Base-by-base conservation (phyloP, 768 basidiomycete genomes). In the Tremella mesenterica region DNA sequence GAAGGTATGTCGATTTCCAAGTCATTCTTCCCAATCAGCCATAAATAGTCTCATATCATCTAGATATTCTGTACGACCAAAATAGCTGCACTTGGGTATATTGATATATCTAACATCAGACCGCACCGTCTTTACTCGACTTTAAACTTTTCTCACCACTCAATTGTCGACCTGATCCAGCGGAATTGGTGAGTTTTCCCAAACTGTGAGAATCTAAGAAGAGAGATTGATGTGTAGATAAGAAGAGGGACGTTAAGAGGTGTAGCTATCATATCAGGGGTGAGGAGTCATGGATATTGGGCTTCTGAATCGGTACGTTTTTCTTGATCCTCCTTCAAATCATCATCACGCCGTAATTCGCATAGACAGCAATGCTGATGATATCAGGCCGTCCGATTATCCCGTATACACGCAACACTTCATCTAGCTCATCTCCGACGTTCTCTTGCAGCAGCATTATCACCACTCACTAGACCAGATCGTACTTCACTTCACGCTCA, bases 221-320 rank as follows among this genome's bases (percentile, higher is more conserved):
- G 27, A 7, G 26, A 48, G 28, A 28, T 14, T 41, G 38, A 41
- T 16, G 25, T 45, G 5, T 28, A 54, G 53, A 38, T 54, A 2
- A 6, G 53, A 26, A 26, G 53, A 27, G 53, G 53, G 29, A 54
- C 53, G 12, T 38, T 54, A 10, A 29, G 53, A 29, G 53, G 53
- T 48, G 18, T 54, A 8, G 53, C 53, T 12, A 54, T 54, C 46
- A 39, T 54, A 30, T 49, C 48, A 23, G 53, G 53, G 7, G 53
- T 54, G 16, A 2, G 33, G 4, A 48, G 33, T 18, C 16, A 28
- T 13, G 38, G 31, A 2, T 54, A 54, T 30, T 54, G 53, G 53
- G 41, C 44, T 23, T 31, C 44, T 39, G 47, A 48, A 41, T 49
- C 53, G 23, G 53, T 54, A 43, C 26, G 47, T 39, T 16, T n/a